A percentile compares a stretch with the other conserved stretches of the same genome.
Conservation (phyloP, 305 asterid species). For the Fraxinus dipetala region DNA sequence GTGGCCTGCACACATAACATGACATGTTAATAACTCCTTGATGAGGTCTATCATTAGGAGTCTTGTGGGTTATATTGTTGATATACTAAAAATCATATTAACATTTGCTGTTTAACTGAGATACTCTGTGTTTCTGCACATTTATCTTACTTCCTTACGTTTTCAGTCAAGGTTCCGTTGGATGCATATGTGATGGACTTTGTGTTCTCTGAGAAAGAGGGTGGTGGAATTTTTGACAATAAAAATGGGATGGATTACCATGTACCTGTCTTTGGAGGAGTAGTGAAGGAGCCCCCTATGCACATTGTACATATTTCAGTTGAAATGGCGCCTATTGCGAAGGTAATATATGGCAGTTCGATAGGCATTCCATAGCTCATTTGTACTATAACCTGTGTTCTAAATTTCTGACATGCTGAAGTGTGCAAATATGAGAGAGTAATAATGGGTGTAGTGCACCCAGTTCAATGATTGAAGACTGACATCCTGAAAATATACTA, state of each 20-base stretch:
- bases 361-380: not conserved
- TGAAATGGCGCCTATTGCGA: conserved; percentile 99
- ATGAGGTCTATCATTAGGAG: not conserved
- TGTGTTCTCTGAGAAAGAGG: conserved; percentile 91
- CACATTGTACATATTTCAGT: conserved; percentile 92
- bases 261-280: conserved; percentile 83
- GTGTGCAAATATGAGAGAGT: not conserved
- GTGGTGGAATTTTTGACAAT: conserved; percentile 88
- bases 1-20: conserved; percentile 8
- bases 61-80: conserved; percentile 8
- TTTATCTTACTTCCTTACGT: conserved; percentile 16
- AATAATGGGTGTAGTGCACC: not conserved
- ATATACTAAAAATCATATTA: conserved; percentile 16
- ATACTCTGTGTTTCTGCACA: not conserved
- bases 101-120: conserved; percentile 11
- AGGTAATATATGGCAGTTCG: conserved; percentile 43
- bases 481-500: not conserved
- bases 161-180: conserved; percentile 86
- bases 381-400: not conserved
- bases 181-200: conserved; percentile 97
- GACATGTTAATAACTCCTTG: conserved; percentile 20
- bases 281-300: conserved; percentile 83
- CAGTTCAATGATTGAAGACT: not conserved
- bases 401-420: not conserved
- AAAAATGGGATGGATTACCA: conserved; percentile 91